These are phyloP conservation scores for Elaphomyces granulatus DNA, from an alignment of 495 filamentous ascomycete genomes.

Conservation along the genomic window DNA sequence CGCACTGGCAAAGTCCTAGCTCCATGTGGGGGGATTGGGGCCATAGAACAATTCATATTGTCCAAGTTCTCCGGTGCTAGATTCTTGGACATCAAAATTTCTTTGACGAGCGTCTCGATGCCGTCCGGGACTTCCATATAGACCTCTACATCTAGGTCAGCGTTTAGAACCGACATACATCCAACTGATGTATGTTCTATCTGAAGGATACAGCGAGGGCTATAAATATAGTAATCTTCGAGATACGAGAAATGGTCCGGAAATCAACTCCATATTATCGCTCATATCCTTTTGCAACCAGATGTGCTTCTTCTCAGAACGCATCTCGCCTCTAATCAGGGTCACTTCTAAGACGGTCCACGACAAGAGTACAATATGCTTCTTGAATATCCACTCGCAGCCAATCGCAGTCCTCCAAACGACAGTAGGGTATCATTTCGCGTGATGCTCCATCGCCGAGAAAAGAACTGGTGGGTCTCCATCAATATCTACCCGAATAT, in stretches of 20 bases:
- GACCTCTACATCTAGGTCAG: not conserved
- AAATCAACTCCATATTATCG: not conserved
- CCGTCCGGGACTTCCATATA: not conserved
- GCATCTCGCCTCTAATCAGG: no score
- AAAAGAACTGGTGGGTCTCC: not conserved
- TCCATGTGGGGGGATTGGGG: not conserved
- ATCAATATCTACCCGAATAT: not conserved
- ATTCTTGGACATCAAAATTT: not conserved
- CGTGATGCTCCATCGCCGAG: not conserved
- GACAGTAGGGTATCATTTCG: not conserved
- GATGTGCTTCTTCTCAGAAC: no score
- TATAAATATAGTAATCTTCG: not conserved
- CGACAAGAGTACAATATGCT: no score
- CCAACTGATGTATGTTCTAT: no score
- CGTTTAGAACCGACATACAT: not conserved
- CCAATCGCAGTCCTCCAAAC: not conserved
- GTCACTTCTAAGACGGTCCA: no score
- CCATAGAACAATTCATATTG: not conserved
- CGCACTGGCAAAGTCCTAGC: no score
- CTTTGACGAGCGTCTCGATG: not conserved
- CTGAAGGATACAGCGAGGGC: not conserved
- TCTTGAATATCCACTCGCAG: not conserved
- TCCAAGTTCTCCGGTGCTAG: no score
- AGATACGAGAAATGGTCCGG: not conserved
- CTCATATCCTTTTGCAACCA: not conserved